phyloP scores from a whole-genome alignment of 129 eudicot species.

The Centella asiatica region DNA sequence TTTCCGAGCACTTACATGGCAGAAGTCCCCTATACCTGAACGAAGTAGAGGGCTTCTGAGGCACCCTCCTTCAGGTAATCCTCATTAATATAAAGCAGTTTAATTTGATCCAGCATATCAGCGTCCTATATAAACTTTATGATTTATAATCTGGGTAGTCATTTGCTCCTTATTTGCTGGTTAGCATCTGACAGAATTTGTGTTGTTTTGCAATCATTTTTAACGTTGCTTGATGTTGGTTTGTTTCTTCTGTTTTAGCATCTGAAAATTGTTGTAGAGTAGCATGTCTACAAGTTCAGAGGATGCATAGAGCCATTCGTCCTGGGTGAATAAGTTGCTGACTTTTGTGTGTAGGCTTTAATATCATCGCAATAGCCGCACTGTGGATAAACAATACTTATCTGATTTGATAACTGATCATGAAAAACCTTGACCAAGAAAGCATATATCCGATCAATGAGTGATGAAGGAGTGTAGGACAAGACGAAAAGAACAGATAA shows the following conservation, averaged over 20 bases:
- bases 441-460: too few relatives aligned
- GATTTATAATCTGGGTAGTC: not conserved
- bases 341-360: too few relatives aligned
- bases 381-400: too few relatives aligned
- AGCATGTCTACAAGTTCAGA: too few relatives aligned
- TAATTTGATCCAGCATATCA: not conserved
- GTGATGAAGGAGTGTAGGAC: too few relatives aligned
- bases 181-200: not conserved
- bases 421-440: too few relatives aligned
- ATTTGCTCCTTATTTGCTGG: not conserved
- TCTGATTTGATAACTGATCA: too few relatives aligned
- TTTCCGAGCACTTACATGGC: constrained; percentile 53
- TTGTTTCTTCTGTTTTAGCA: not conserved
- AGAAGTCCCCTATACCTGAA: constrained; percentile 65
- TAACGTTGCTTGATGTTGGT: not conserved
- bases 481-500: too few relatives aligned
- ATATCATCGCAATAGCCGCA: too few relatives aligned
- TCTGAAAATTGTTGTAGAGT: too few relatives aligned
- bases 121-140: not conserved
- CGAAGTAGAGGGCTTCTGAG: constrained; percentile 21
- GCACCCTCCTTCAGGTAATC: constrained; percentile 33
- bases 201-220: not conserved
- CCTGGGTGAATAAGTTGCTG: too few relatives aligned
- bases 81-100: not conserved
- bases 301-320: too few relatives aligned